Percentiles rank a stretch among this genome's conserved stretches.
phyloP scores from a whole-genome alignment of 306 rosid species.

The Sesbania bispinosa region DNA sequence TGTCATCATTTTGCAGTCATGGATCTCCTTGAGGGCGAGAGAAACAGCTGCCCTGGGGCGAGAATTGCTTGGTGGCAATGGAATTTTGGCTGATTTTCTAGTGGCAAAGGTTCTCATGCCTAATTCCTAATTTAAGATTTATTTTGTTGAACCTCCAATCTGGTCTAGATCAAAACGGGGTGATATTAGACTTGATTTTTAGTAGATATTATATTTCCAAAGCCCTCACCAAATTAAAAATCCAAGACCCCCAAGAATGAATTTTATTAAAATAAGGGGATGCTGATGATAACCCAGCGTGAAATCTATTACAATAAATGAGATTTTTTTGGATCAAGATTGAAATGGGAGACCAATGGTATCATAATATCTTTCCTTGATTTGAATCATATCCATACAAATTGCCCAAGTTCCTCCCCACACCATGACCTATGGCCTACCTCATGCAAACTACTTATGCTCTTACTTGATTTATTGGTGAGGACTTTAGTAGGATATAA shows the following conservation, averaged over 20 bases:
- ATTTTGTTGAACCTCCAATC: background rate
- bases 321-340: background rate
- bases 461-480: background rate
- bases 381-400: background rate
- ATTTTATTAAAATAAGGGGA: background rate
- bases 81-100: constrained; percentile 80
- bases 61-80: constrained; percentile 96
- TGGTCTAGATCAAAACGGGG: background rate
- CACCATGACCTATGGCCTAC: background rate
- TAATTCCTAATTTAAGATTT: background rate
- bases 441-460: background rate
- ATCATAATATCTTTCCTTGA: background rate
- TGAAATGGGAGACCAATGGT: background rate
- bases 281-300: background rate
- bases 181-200: background rate
- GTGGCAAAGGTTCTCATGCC: constrained; percentile 71
- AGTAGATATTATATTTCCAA: background rate
- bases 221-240: background rate
- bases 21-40: constrained; percentile 85
- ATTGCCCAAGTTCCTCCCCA: background rate
- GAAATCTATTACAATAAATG: background rate
- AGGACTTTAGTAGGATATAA: background rate
- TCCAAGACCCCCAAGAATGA: background rate
- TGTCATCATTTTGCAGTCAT: constrained; percentile 51
- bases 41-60: constrained; percentile 92